Evolutionary conservation across 148 eudicot genomes (phyloP).

Genomic region (Fallopia convolvulus): DNA sequence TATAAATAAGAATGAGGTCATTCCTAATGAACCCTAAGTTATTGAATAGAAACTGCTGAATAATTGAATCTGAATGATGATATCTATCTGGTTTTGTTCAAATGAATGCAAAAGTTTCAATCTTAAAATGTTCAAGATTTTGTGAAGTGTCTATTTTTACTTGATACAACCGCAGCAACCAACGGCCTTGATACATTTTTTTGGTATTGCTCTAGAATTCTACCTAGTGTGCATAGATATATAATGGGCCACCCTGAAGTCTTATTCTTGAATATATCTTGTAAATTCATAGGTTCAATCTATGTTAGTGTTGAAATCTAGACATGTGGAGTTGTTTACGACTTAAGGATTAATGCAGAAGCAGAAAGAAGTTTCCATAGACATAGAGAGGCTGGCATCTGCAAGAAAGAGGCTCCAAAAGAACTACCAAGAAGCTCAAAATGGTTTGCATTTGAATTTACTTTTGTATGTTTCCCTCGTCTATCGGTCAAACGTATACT

Average conservation of each 20-base stretch:
- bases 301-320: not conserved
- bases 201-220: no score
- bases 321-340: not conserved
- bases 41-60: constrained; percentile 1
- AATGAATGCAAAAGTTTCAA: not conserved
- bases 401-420: constrained; percentile 92
- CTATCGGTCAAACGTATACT: not conserved
- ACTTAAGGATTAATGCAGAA: constrained; percentile 43
- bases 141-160: no score
- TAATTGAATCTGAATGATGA: not conserved
- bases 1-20: not conserved
- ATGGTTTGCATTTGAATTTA: constrained; percentile 40
- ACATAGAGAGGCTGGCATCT: constrained; percentile 78
- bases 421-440: constrained; percentile 96
- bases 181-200: no score
- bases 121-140: no score
- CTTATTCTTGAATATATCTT: not conserved
- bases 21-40: constrained; percentile 3
- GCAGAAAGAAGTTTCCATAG: constrained; percentile 47
- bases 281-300: not conserved
- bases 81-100: not conserved
- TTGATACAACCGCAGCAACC: no score
- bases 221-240: no score
- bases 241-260: no score
- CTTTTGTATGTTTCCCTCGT: not conserved